Evolutionary conservation across 192 early-diverging fungal genomes (phyloP), one percentile per base, ranked within the genome.

Genomic region (Coemansia umbellata): DNA sequence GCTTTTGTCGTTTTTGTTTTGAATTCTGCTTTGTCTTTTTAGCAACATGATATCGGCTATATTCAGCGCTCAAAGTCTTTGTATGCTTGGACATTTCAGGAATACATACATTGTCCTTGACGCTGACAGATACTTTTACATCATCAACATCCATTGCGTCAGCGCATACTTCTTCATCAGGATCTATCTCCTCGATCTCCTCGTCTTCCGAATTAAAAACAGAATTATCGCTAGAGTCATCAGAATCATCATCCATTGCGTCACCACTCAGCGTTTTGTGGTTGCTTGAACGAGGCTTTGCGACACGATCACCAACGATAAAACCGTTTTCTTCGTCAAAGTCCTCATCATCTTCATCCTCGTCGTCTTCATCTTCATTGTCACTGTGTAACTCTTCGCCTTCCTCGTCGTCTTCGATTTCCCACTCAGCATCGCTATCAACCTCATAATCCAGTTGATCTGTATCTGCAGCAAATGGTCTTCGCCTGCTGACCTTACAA

Each of bases 391-490:
- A 72, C 39, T 93, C 91, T 53, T 96, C 93, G 15, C 93, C 93
- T 52, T 89, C 88, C 27, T 88, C 93, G n/a, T n/a, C n/a, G 30
- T 92, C 90, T 8, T 74, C 70, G 24, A 82, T 84, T 27, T 90
- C 90, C 93, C 93, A 96, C 68, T 93, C 93, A 0, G 83, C 86
- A 40, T 92, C 91, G 57, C 89, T 91, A 56, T 96, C 93, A 53
- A 88, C 71, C 5, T 89, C 88, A 51, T 96, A 96, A 50, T 96
- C 87, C 8, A 95, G 35, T 26, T 79, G 26, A 1, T 36, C 54
- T 7, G 66, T 69, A 53, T 92, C 93, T 39, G 59, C 70, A 23
- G 60, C 69, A 66, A 91, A 84, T 14, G 88, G 87, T 2, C 73
- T 62, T 15, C 82, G 78, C 10, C 80, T 83, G 7, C 60, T 66